phyloP scores from a whole-genome alignment of 73 alveolate genomes.

The Breviolum minutum region DNA sequence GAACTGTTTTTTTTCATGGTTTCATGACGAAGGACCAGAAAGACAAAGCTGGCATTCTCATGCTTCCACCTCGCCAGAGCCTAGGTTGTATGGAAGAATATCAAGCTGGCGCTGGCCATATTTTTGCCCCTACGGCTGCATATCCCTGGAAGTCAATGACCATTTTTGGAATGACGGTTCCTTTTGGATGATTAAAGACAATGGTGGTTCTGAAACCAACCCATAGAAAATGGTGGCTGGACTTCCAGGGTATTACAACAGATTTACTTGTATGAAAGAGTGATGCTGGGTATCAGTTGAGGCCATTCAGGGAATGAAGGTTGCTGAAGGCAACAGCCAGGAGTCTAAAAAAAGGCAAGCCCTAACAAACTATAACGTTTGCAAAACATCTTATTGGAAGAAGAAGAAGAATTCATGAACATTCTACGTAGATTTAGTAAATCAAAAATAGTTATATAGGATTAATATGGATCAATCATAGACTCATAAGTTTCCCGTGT shows the following conservation, averaged over 20 bases:
- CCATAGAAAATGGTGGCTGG: too few species aligned
- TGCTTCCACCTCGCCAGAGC: neutral
- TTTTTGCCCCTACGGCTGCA: constrained; percentile 15
- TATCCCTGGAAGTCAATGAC: too few species aligned
- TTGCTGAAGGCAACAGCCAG: neutral
- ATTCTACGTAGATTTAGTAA: too few species aligned
- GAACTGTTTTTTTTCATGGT: neutral
- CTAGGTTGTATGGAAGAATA: constrained; percentile 83
- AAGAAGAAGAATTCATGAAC: too few species aligned
- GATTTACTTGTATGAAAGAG: too few species aligned
- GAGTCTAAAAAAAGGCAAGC: neutral
- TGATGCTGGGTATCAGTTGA: neutral
- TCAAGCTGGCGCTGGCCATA: constrained; percentile 70
- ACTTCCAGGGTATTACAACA: too few species aligned
- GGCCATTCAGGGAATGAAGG: neutral
- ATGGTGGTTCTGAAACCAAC: too few species aligned
- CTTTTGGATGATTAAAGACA: too few species aligned
- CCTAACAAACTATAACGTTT: neutral
- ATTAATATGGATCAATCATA: too few species aligned
- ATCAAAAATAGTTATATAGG: too few species aligned
- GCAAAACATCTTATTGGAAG: neutral
- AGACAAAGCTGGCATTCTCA: neutral
- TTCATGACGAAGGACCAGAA: neutral
- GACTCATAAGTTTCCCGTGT: too few species aligned
- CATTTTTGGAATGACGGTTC: too few species aligned